phyloP scores from a whole-genome alignment of 345 rosid species.

The Eucalyptus marginata region DNA sequence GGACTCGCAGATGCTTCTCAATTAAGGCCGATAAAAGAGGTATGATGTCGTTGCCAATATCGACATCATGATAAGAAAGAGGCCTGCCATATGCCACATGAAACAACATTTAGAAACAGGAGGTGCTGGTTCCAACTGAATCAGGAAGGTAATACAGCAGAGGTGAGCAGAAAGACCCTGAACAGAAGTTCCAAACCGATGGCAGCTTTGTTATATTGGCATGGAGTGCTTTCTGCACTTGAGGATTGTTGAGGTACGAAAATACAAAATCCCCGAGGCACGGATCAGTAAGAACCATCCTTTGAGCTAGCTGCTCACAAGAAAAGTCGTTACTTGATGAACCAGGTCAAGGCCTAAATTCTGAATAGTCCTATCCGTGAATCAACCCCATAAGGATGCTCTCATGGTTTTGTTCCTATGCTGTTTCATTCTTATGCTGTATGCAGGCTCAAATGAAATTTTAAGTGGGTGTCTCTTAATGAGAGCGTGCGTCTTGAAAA shows the following conservation, averaged over 20 bases:
- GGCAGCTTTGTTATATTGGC: neutral
- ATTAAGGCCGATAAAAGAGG: neutral
- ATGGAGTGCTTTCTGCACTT: neutral
- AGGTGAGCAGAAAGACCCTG: neutral
- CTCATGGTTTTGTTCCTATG: neutral
- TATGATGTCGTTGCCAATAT: neutral
- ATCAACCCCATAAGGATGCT: neutral
- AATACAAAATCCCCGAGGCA: conserved; percentile 5
- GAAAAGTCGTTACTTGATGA: neutral
- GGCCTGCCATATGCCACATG: neutral
- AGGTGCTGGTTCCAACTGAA: neutral
- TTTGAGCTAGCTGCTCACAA: conserved; percentile 1
- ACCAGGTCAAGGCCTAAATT: neutral
- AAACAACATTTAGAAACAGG: neutral
- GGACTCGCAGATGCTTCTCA: neutral
- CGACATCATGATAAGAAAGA: neutral
- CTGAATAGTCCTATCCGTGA: neutral
- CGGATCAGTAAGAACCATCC: conserved; percentile 1
- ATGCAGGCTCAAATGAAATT: neutral
- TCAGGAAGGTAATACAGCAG: neutral
- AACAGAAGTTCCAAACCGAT: neutral
- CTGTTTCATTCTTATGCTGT: neutral
- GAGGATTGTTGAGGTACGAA: conserved; percentile 4
- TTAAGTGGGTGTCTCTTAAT: neutral
- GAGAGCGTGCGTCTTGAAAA: neutral